phyloP scores from a whole-genome alignment of 2,329 filamentous ascomycete genomes.

The Cladosporium sp. region DNA sequence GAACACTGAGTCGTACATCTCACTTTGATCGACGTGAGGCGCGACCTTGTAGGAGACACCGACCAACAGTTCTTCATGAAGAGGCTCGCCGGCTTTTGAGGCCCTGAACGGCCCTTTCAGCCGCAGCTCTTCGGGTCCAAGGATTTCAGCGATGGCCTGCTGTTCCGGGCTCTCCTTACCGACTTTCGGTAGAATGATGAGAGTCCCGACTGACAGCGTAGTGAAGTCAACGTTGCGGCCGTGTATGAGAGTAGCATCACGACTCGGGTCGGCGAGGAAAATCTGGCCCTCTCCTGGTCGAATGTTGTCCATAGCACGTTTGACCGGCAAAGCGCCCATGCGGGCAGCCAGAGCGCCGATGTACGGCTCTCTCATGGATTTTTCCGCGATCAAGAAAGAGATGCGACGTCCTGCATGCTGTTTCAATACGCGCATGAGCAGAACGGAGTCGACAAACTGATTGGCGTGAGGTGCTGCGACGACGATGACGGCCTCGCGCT shows the following conservation, averaged over 20 bases:
- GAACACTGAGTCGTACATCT: constrained; percentile 92
- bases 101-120: constrained; percentile 86
- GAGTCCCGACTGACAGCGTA: not conserved
- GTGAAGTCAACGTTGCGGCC: not conserved
- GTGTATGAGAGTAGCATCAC: not conserved
- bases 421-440: not conserved
- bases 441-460: not conserved
- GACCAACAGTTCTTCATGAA: constrained; percentile 60
- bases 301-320: not conserved
- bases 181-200: not conserved
- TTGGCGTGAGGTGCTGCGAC: not conserved
- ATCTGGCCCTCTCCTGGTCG: not conserved
- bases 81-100: constrained; percentile 67
- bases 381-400: not conserved
- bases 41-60: constrained; percentile 84
- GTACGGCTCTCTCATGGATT: not conserved
- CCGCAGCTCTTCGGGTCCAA: constrained; percentile 55
- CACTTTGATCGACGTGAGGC: constrained; percentile 88
- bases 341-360: not conserved
- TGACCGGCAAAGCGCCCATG: not conserved
- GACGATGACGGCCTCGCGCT: not conserved
- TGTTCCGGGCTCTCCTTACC: not conserved
- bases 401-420: not conserved
- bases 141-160: not conserved
- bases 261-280: not conserved